These are phyloP conservation scores for Bothriochloa decipiens DNA, from an alignment of 176 grass and related monocot genomes.

Conservation along the genomic window DNA sequence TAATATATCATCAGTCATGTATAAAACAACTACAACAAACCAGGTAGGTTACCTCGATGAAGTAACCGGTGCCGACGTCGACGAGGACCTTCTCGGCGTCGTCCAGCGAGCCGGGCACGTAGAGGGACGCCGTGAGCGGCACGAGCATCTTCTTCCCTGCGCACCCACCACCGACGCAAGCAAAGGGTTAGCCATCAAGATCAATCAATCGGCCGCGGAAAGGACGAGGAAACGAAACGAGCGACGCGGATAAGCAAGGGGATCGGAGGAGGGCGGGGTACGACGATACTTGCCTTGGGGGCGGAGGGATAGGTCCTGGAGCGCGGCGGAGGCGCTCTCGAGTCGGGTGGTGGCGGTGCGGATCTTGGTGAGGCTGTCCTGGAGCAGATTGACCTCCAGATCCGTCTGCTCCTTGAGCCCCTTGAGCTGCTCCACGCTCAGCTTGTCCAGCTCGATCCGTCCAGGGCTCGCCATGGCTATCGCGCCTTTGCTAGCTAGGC, in stretches of 20 bases:
- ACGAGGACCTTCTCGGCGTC: conserved; percentile 89
- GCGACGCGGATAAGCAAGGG: background rate
- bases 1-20: background rate
- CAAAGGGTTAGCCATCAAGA: conserved; percentile 17
- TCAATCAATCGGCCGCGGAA: background rate
- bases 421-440: conserved; percentile 88
- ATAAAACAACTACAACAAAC: background rate
- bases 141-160: conserved; percentile 93
- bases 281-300: conserved; percentile 52
- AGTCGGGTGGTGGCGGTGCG: conserved; percentile 73
- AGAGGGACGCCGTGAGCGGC: conserved; percentile 91
- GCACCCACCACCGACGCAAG: conserved; percentile 1
- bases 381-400: conserved; percentile 90
- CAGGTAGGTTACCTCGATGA: conserved; percentile 74
- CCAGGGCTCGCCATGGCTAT: conserved; percentile 49
- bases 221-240: conserved; percentile 7
- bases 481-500: background rate
- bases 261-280: background rate
- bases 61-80: conserved; percentile 94
- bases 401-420: conserved; percentile 91
- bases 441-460: conserved; percentile 68
- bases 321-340: conserved; percentile 70
- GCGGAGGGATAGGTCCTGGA: conserved; percentile 82
- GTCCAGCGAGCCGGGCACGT: conserved; percentile 86
- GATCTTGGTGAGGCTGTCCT: conserved; percentile 96